Base-by-base conservation (phyloP, 2,329 filamentous ascomycete species). In the Fusarium subglutinans region DNA sequence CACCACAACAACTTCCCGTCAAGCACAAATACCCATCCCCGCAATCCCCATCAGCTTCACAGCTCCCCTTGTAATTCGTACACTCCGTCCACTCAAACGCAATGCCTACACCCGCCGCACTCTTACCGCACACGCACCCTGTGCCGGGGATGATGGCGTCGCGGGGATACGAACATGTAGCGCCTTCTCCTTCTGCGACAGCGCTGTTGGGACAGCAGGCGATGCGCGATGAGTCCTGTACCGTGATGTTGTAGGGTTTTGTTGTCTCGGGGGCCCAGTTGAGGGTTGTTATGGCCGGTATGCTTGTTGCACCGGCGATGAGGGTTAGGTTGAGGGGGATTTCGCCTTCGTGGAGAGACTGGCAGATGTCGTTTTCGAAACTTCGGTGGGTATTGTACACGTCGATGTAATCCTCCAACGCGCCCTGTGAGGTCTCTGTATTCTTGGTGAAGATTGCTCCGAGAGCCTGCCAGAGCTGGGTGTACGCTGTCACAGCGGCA, bases 11-110 rank as follows among this genome's bases (percentile, higher is more conserved):
- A 59, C 79, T 82, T n/a, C 81, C 82, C 15, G 72, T 79, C 53
- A 83, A 38, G 45, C 82, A 83, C 44, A 82, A 68, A 63, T 77
- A 79, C 6, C 72, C 76, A 17, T 65, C 45, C 14, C 76, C 61
- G 2, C 78, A 79, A 26, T 79, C 70, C 1, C 76, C 78, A 22
- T 78, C 72, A 3, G 51, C 66, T 10, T 68, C 70, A 53, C 82
- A 83, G 20, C 80, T 80, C 2, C 64, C 65, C 41, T 81, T 79
- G 7, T 62, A 82, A 60, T 82, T 82, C 6, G 76, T 78, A 47
- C 82, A 83, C 73, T 82, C 81, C 1, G 76, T 78, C 61, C 78
- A 78, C 69, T 80, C 78, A 57, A 82, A 83, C 5, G 81, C 82
- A 7, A 83, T 56, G 2, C 77, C 69, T 13, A 56, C 37, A 13